Evolutionary conservation across 352 stramenopile species (phyloP).

Genomic region (Hyaloperonospora brassicae): DNA sequence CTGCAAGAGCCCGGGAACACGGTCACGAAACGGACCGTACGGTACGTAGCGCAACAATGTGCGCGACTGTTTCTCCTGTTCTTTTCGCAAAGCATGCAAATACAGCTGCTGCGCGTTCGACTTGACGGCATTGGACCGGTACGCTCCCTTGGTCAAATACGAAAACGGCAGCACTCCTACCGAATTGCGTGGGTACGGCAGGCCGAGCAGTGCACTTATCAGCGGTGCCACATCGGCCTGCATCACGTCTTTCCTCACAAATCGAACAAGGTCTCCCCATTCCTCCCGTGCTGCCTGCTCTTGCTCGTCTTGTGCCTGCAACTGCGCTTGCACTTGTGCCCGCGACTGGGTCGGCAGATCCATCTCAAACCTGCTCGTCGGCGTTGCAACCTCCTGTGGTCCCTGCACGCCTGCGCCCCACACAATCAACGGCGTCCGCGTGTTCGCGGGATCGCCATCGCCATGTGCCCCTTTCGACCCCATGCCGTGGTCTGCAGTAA

Average conservation of each 20-base stretch:
- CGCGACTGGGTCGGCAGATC: constrained; percentile 65
- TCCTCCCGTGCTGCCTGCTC: constrained; percentile 33
- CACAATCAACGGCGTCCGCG: constrained; percentile 64
- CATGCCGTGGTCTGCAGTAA: constrained; percentile 84
- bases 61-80: constrained; percentile 48
- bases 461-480: constrained; percentile 74
- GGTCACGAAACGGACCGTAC: constrained; percentile 39
- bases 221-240: constrained; percentile 78
- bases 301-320: constrained; percentile 43
- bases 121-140: constrained; percentile 54
- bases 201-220: constrained; percentile 56
- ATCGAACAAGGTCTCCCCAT: constrained; percentile 37
- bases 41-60: constrained; percentile 61
- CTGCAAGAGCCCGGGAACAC: constrained; percentile 23
- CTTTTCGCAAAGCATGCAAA: constrained; percentile 55
- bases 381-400: constrained; percentile 7
- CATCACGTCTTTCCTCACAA: constrained; percentile 74
- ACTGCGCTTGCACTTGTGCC: constrained; percentile 47
- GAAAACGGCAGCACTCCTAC: constrained; percentile 69
- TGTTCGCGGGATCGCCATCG: constrained; percentile 75
- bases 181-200: constrained; percentile 78
- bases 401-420: constrained; percentile 68
- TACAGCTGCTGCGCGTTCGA: constrained; percentile 71
- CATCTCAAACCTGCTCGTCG: constrained; percentile 30
- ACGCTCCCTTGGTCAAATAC: constrained; percentile 50